These are phyloP conservation scores for Termitomyces sp. DNA, from an alignment of 768 basidiomycete genomes.

Conservation along the genomic window DNA sequence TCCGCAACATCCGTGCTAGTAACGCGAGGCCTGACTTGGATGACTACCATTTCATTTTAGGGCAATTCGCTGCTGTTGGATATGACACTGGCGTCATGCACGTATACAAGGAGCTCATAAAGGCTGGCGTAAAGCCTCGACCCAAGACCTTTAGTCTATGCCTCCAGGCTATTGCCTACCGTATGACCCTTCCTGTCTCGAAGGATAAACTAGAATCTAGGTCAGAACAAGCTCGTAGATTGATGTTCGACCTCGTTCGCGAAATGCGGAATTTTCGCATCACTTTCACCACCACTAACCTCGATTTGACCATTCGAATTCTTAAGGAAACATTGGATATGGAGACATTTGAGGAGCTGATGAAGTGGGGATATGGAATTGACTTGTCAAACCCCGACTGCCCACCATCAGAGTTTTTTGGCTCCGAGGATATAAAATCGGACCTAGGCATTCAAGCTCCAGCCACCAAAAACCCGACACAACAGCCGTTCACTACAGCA, in stretches of 20 bases:
- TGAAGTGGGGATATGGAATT: constrained; percentile 70
- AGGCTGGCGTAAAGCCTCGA: constrained; percentile 38
- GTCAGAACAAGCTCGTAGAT: constrained; percentile 36
- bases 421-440: constrained; percentile 1
- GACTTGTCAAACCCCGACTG: constrained; percentile 74
- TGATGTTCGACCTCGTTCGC: constrained; percentile 44
- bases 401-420: constrained; percentile 44
- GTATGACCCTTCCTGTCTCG: constrained; percentile 54
- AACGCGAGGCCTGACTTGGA: constrained; percentile 45
- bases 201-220: constrained; percentile 28
- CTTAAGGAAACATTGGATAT: constrained; percentile 59
- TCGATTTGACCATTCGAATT: constrained; percentile 66
- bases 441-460: constrained; percentile 3
- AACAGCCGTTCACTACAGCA: constrained; percentile 51
- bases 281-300: constrained; percentile 49
- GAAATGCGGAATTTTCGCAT: constrained; percentile 51
- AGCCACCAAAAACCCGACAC: constrained; percentile 12
- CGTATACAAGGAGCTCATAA: constrained; percentile 56
- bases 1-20: constrained; percentile 61
- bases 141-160: constrained; percentile 56
- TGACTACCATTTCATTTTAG: constrained; percentile 73
- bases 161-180: constrained; percentile 67
- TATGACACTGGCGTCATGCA: constrained; percentile 54
- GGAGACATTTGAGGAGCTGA: constrained; percentile 49
- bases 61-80: constrained; percentile 75